Evolutionary conservation across 192 early-diverging fungal genomes (phyloP), one percentile per base, ranked within the genome.

Genomic region (Entophlyctis helioformis): DNA sequence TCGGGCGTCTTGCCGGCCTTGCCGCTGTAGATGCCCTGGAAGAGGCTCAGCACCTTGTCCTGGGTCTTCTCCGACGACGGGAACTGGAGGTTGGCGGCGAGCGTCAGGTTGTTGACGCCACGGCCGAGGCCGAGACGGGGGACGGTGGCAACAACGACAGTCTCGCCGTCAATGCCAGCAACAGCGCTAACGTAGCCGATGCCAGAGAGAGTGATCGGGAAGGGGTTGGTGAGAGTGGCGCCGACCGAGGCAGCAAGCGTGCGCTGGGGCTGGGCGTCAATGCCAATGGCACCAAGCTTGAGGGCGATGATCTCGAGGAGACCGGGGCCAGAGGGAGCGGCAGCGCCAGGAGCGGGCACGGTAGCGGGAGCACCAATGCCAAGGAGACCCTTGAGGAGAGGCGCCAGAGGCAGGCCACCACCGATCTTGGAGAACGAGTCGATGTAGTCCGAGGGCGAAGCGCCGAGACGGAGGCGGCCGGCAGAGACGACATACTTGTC

Each of bases 361-460:
- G n/a, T n/a, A n/a, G n/a, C n/a, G n/a, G n/a, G n/a, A 9, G 39
- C 39, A 40, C 39, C 39, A 20, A 40, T 20, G 7, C 10, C 39
- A 10, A 40, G 10, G 39, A n/a, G n/a, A n/a, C n/a, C n/a, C n/a
- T 40, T 3, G 32, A 46, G 22, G 23, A 54, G 36, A 10, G 28
- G 25, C n/a, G 10, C 24, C 12, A 57, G 22, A 25, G 32, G 41
- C 13, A 57, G 43, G 18, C 21, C n/a, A 3, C 44, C 32, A 33
- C 50, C 56, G n/a, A 57, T 40, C 36, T 57, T 50, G 45, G 34
- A 34, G 13, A 59, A 29, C 20, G 50, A 41, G 24, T 36, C 29
- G 33, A 59, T 46, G 24, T 19, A 33, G 45, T 59, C 57, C 7
- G 44, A 33, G 43, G 56, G 20, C 6, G 38, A 32, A 21, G 41